Evolutionary conservation across 75 land plant species (phyloP).

Genomic region (Isoetes taiwanensis): DNA sequence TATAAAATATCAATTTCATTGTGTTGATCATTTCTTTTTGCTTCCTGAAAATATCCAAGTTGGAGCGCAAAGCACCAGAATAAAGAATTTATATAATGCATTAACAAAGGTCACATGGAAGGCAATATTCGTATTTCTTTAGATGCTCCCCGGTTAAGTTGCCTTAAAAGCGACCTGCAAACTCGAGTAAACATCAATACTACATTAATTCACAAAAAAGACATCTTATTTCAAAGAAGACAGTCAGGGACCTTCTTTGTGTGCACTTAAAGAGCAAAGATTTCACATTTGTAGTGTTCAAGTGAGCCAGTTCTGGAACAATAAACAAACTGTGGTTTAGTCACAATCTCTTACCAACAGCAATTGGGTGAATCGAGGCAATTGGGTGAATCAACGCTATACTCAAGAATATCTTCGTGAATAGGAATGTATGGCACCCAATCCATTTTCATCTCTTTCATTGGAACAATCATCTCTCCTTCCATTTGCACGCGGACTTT

Average conservation of each 20-base stretch:
- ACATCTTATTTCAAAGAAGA: background rate
- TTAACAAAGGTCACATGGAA: slow-evolving; percentile 6
- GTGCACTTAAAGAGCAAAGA: slow-evolving; percentile 8
- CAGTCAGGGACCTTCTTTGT: background rate
- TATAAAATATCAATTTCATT: too few relatives aligned
- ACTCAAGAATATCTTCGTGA: background rate
- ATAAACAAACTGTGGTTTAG: background rate
- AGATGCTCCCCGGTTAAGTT: background rate
- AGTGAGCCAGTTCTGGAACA: background rate
- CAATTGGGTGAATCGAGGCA: too few relatives aligned
- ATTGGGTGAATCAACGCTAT: background rate
- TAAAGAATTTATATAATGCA: too few relatives aligned
- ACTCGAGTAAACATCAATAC: background rate
- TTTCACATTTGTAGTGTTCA: slow-evolving; percentile 4
- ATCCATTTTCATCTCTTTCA: slow-evolving; percentile 8
- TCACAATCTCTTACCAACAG: background rate
- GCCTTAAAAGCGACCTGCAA: background rate
- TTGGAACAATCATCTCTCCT: slow-evolving; percentile 7
- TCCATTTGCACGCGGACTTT: slow-evolving; percentile 2
- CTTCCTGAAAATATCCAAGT: too few relatives aligned
- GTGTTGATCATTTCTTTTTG: too few relatives aligned
- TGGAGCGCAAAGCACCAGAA: too few relatives aligned
- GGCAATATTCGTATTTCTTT: slow-evolving; percentile 6
- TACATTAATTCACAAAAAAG: too few relatives aligned
- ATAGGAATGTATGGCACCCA: slow-evolving; percentile 3